These are phyloP conservation scores for Sclerotinia spermophila DNA, from an alignment of 2,329 filamentous ascomycete species.

Conservation along the genomic window DNA sequence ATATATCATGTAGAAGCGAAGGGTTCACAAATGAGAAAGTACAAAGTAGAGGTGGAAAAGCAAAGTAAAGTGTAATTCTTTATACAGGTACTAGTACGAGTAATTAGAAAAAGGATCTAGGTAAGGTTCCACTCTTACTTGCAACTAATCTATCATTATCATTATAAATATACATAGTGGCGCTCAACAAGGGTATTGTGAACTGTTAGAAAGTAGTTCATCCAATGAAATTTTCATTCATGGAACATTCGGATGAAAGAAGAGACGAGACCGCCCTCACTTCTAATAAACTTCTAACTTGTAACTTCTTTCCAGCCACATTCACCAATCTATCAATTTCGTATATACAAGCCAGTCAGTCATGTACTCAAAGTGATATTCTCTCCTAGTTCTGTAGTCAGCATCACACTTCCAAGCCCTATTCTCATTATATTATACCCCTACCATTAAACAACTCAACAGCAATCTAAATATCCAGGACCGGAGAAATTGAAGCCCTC, in stretches of 20 bases:
- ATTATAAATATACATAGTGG: conserved; percentile 17
- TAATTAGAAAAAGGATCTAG: conserved; percentile 1
- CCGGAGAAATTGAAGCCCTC: neutral
- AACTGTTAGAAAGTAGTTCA: neutral
- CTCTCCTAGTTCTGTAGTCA: neutral
- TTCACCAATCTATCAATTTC: neutral
- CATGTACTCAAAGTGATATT: neutral
- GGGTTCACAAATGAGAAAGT: neutral
- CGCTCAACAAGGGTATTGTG: conserved; percentile 5
- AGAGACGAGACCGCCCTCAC: conserved; percentile 8
- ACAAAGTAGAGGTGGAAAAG: neutral
- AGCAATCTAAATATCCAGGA: neutral
- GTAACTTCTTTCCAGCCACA: neutral
- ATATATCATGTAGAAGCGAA: neutral
- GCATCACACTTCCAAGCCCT: neutral
- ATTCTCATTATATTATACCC: neutral
- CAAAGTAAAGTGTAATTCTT: neutral
- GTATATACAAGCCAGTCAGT: neutral
- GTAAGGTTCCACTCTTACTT: conserved; percentile 1
- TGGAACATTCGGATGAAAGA: conserved; percentile 6
- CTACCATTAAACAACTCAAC: neutral
- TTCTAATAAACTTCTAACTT: neutral
- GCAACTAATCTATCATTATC: conserved; percentile 7
- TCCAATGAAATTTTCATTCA: conserved; percentile 15
- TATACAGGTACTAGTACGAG: too few relatives aligned